Percentiles rank a stretch among this genome's conserved stretches.
These are phyloP conservation scores for Ocimum tenuiflorum DNA, from an alignment of 257 asterid genomes.

Conservation along the genomic window DNA sequence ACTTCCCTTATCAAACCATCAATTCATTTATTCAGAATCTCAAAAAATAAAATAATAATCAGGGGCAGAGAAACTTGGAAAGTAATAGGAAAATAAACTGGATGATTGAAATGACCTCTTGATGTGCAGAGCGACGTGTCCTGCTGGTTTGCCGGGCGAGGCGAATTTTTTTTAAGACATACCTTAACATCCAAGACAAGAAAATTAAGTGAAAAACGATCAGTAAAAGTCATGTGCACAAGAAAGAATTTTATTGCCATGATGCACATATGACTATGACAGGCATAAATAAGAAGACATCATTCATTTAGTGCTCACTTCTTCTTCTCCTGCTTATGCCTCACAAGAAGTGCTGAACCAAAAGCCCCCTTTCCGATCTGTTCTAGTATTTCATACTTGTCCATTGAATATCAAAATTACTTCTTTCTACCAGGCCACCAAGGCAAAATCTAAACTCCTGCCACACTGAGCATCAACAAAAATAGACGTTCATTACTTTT, in stretches of 20 bases:
- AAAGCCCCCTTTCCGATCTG: constrained; percentile 95
- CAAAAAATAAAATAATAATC: background rate
- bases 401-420: constrained; percentile 38
- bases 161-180: constrained; percentile 84
- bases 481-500: background rate
- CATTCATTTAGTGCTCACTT: constrained; percentile 40
- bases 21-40: background rate
- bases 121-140: constrained; percentile 94
- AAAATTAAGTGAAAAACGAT: constrained; percentile 14
- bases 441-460: constrained; percentile 20
- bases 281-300: background rate
- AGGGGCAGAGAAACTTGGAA: too few species aligned
- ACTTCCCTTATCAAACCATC: too few species aligned
- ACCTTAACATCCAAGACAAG: constrained; percentile 37
- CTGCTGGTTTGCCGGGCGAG: constrained; percentile 93
- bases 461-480: background rate
- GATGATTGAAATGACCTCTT: constrained; percentile 54
- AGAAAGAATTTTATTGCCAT: background rate
- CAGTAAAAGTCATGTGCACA: constrained; percentile 5
- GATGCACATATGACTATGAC: constrained; percentile 7
- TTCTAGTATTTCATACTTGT: constrained; percentile 75
- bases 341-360: constrained; percentile 83
- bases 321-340: constrained; percentile 78
- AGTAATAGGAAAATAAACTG: background rate
- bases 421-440: constrained; percentile 11